A percentile compares a stretch with the other conserved stretches of the same genome.
Conservation (phyloP, 2,329 filamentous ascomycete species). For the Paracoccidioides lutzii region DNA sequence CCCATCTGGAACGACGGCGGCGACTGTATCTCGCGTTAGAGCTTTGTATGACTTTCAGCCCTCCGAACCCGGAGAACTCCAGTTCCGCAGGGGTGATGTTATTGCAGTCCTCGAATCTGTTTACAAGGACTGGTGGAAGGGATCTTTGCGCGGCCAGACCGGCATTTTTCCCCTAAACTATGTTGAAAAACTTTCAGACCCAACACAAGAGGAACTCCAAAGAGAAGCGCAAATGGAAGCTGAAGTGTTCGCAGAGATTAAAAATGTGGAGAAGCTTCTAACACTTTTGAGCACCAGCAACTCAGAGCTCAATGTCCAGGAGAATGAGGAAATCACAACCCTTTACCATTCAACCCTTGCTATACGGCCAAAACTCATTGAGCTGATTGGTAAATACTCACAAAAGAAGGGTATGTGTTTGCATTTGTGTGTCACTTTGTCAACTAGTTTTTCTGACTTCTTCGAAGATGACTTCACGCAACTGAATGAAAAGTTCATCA, state of each 20-base stretch:
- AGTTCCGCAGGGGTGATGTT: conserved; percentile 92
- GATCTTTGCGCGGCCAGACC: conserved; percentile 82
- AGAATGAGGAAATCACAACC: conserved; percentile 92
- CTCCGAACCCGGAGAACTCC: conserved; percentile 84
- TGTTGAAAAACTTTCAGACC: conserved; percentile 91
- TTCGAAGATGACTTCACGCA: conserved; percentile 86
- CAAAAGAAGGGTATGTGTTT: conserved; percentile 75
- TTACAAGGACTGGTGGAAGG: conserved; percentile 99
- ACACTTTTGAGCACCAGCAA: conserved; percentile 82
- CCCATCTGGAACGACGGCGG: conserved; percentile 78
- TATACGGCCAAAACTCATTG: conserved; percentile 92
- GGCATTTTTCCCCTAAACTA: conserved; percentile 98
- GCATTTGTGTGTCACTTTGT: not conserved
- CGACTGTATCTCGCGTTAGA: conserved; percentile 86
- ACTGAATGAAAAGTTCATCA: conserved; percentile 98
- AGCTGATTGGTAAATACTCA: conserved; percentile 96
- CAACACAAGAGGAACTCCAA: conserved; percentile 85
- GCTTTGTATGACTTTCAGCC: conserved; percentile 91
- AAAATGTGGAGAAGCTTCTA: conserved; percentile 68
- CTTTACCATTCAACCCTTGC: conserved; percentile 85
- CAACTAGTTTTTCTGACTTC: conserved; percentile 14
- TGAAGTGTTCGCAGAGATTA: conserved; percentile 63
- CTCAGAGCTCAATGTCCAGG: conserved; percentile 65
- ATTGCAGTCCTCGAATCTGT: conserved; percentile 96
- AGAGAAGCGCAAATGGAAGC: conserved; percentile 91